Base-by-base conservation (phyloP, 495 filamentous ascomycete genomes). In the Neurospora sublineolata region DNA sequence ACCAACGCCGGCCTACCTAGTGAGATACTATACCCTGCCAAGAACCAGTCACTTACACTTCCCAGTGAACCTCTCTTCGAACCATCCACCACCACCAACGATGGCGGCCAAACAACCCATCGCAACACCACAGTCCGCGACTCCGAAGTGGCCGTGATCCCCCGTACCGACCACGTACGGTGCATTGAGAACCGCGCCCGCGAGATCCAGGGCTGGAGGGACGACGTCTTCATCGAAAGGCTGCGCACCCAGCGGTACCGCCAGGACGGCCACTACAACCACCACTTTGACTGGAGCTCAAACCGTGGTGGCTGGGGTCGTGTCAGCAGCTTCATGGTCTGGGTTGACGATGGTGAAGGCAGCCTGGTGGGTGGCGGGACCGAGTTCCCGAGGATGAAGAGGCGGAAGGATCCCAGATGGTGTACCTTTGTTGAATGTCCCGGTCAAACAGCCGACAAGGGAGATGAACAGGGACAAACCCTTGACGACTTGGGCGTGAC, bases 201-300 rank as follows among this genome's bases (percentile, higher is more conserved):
- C 10, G 77, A 79, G 20, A 69, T 84, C n/a, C 83, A 85, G 72
- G 83, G 83, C 68, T 85, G 83, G 83, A 76, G 79, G 10, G 77
- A 78, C 30, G 79, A 84, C 39, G 70, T 84, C 37, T 84, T 82
- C 81, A 74, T 83, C 67, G 83, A 85, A 72, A 75, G 81, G 12
- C 75, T 85, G 37, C 79, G 83, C 5, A 79, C 78, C 9, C 83
- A 85, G 77, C 79, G 81, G 33, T 85, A 85, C 69, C 71, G 76
- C 40, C 68, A 73, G 1, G 78, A 73, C 36, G 81, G 82, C 46
- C 82, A 84, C 68, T 85, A 84, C 68, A 71, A 64, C 38, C 81
- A 83, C 67, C 83, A 85, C 71, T 84, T 83, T 69, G 83, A 85
- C 75, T 85, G 83, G 82, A 82, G 82, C 41, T 77, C 75, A 3